phyloP scores from a whole-genome alignment of 1,139 yeast species.

The Pichia sp. region DNA sequence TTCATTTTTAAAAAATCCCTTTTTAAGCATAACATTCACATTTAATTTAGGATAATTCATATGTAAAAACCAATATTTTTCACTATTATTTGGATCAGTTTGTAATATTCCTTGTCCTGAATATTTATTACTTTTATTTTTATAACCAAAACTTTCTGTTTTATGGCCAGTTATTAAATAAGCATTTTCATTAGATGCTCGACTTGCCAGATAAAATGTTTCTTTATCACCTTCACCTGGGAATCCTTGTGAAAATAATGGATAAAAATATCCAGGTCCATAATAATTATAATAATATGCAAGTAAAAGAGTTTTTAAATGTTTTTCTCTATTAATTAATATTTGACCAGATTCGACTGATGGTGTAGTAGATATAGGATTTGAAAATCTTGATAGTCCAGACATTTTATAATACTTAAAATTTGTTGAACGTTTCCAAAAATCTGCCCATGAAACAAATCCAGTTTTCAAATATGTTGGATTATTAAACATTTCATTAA shows the following conservation, averaged over 20 bases:
- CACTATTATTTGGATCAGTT: conserved; percentile 23
- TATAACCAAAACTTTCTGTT: conserved; percentile 27
- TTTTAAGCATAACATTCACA: conserved; percentile 17
- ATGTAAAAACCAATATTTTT: conserved; percentile 25
- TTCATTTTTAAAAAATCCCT: conserved; percentile 18
- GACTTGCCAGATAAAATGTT: conserved; percentile 27
- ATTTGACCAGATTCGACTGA: conserved; percentile 30
- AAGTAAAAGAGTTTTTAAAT: conserved; percentile 26
- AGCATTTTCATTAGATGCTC: conserved; percentile 25
- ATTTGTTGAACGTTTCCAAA: conserved; percentile 60
- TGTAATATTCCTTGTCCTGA: conserved; percentile 30
- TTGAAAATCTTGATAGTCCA: conserved; percentile 18
- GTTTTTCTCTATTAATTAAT: conserved; percentile 26
- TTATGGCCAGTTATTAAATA: conserved; percentile 25
- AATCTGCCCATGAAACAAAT: conserved; percentile 62
- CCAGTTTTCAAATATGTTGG: conserved; percentile 34
- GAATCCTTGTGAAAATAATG: conserved; percentile 30
- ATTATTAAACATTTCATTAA: conserved; percentile 44
- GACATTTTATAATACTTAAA: conserved; percentile 35
- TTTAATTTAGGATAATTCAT: conserved; percentile 28
- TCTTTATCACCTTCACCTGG: conserved; percentile 32
- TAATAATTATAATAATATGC: conserved; percentile 28
- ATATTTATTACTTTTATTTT: conserved; percentile 21
- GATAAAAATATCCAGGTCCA: conserved; percentile 30
- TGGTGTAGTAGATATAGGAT: conserved; percentile 25